Conservation (phyloP, 805 yeast genomes). For the Wickerhamiella lipophila region DNA sequence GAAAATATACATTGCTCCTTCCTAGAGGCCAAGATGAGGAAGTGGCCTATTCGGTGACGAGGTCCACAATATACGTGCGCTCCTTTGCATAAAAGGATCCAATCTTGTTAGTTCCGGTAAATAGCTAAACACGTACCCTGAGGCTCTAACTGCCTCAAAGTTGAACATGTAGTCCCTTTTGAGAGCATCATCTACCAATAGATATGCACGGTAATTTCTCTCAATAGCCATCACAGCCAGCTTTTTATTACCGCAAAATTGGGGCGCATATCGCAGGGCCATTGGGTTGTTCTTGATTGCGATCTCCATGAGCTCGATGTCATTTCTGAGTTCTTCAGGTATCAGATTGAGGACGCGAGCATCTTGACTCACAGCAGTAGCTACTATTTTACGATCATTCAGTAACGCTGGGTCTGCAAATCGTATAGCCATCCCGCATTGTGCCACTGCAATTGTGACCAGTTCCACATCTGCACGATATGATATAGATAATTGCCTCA, state of each 20-base stretch:
- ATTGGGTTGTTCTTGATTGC: constrained; percentile 2
- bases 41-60: too few relatives aligned
- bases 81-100: not conserved
- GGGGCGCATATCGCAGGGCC: constrained; percentile 1
- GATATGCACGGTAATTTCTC: not conserved
- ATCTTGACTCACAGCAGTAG: not conserved
- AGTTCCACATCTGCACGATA: not conserved
- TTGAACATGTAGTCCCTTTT: not conserved
- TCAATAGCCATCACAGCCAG: not conserved
- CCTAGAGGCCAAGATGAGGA: too few relatives aligned
- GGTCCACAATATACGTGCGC: not conserved
- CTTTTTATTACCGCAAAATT: not conserved
- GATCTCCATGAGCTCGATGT: not conserved
- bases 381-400: not conserved
- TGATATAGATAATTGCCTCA: not conserved
- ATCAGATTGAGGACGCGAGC: not conserved
- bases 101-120: not conserved
- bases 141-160: not conserved
- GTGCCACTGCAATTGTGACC: not conserved
- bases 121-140: not conserved
- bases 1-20: too few relatives aligned
- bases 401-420: not conserved
- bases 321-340: not conserved
- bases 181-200: not conserved
- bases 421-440: not conserved